Evolutionary conservation across 2,329 filamentous ascomycete species (phyloP).

Genomic region (Fusarium sulawesiense): DNA sequence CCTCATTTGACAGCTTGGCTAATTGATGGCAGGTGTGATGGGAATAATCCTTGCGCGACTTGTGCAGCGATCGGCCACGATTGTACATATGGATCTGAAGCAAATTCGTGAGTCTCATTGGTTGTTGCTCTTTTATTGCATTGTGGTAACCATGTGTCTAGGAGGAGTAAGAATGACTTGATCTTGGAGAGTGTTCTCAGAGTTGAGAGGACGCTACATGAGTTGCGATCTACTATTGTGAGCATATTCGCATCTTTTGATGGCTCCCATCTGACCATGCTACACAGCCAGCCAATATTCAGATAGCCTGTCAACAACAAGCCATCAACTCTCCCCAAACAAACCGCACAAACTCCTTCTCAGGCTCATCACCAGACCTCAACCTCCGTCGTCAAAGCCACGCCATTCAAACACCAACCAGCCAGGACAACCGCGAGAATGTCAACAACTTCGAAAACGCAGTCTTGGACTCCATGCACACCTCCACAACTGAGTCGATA

Average conservation of each 20-base stretch:
- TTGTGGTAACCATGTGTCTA: constrained; percentile 34
- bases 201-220: constrained; percentile 59
- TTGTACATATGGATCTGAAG: constrained; percentile 57
- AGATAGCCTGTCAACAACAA: constrained; percentile 18
- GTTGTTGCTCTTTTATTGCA: background rate
- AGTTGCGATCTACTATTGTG: constrained; percentile 57
- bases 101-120: constrained; percentile 53
- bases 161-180: constrained; percentile 62
- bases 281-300: constrained; percentile 17
- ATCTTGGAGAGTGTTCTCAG: constrained; percentile 63
- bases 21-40: constrained; percentile 56
- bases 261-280: background rate
- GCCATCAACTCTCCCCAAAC: constrained; percentile 35
- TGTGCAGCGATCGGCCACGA: constrained; percentile 53
- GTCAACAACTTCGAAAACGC: constrained; percentile 57
- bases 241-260: constrained; percentile 8
- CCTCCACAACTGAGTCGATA: constrained; percentile 63
- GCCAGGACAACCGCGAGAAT: constrained; percentile 36
- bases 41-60: constrained; percentile 57
- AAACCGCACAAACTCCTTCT: constrained; percentile 39
- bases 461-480: constrained; percentile 62
- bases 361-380: constrained; percentile 38
- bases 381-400: constrained; percentile 41
- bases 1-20: constrained; percentile 7
- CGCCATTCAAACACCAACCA: constrained; percentile 40